Conservation (phyloP, 345 rosid species). For the Garcia nutans region DNA sequence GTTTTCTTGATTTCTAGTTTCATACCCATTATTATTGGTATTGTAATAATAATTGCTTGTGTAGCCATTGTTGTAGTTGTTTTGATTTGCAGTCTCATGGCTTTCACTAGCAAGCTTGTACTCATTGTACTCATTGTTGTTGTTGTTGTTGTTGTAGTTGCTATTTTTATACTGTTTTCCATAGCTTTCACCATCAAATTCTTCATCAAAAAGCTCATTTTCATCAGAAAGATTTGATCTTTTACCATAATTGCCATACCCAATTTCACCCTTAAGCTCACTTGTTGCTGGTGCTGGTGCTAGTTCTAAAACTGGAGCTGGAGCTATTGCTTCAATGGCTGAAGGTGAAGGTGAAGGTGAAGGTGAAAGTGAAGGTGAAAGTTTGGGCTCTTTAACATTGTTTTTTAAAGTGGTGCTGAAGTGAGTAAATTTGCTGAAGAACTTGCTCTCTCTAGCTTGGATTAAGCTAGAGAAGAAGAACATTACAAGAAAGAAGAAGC, state of each 20-base stretch:
- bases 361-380: neutral
- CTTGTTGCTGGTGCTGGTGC: too few relatives aligned
- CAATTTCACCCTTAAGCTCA: slow-evolving; percentile 21
- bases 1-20: neutral
- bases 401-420: slow-evolving; percentile 12
- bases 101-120: neutral
- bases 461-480: slow-evolving; percentile 26
- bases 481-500: slow-evolving; percentile 24
- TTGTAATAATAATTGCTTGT: slow-evolving; percentile 6
- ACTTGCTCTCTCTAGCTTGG: slow-evolving; percentile 58
- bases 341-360: slow-evolving; percentile 20
- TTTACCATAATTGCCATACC: slow-evolving; percentile 46
- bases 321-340: neutral
- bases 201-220: slow-evolving; percentile 36
- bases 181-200: slow-evolving; percentile 36
- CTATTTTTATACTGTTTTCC: slow-evolving; percentile 17
- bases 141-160: slow-evolving; percentile 4
- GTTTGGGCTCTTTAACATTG: neutral
- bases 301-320: neutral
- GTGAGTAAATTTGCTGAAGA: slow-evolving; percentile 58
- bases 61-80: slow-evolving; percentile 18
- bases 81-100: slow-evolving; percentile 4
- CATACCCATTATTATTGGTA: slow-evolving; percentile 12
- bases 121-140: too few relatives aligned
- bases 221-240: slow-evolving; percentile 34